A percentile compares a stretch with the other conserved stretches of the same genome.
phyloP scores from a whole-genome alignment of 495 filamentous ascomycete genomes.

The Cladorrhinum samala region DNA sequence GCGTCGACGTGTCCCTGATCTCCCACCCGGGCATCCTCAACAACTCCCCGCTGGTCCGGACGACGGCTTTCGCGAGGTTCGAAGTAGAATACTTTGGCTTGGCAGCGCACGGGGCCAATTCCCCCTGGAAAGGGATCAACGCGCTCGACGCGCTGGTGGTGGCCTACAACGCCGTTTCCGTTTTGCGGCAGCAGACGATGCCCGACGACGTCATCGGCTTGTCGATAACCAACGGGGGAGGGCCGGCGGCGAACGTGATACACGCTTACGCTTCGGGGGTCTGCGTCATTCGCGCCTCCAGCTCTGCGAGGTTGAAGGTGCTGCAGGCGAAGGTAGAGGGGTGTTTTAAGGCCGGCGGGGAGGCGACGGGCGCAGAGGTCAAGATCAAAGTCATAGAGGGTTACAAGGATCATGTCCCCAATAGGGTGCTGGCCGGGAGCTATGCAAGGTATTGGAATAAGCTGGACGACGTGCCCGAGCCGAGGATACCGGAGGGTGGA shows the following conservation, averaged over 20 bases:
- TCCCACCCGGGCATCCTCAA: slow-evolving; percentile 47
- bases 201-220: slow-evolving; percentile 55
- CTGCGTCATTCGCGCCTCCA: slow-evolving; percentile 48
- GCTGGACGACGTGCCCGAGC: slow-evolving; percentile 32
- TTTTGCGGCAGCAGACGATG: slow-evolving; percentile 58
- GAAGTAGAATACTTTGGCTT: slow-evolving; percentile 47
- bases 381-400: slow-evolving; percentile 39
- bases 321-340: slow-evolving; percentile 46
- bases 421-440: slow-evolving; percentile 47
- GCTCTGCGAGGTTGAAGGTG: slow-evolving; percentile 37
- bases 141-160: slow-evolving; percentile 56
- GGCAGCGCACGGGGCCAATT: slow-evolving; percentile 53
- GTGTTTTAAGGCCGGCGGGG: slow-evolving; percentile 55
- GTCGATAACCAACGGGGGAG: slow-evolving; percentile 55
- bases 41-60: slow-evolving; percentile 41
- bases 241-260: slow-evolving; percentile 56
- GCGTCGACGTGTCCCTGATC: slow-evolving; percentile 61
- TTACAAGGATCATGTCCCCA: slow-evolving; percentile 58
- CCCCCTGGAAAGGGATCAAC: slow-evolving; percentile 59
- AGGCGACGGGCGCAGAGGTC: slow-evolving; percentile 53
- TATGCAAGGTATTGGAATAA: slow-evolving; percentile 49
- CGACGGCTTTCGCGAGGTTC: slow-evolving; percentile 43
- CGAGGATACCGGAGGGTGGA: slow-evolving; percentile 2
- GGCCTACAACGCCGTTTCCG: slow-evolving; percentile 56
- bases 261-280: slow-evolving; percentile 50